Percentiles rank a stretch among this genome's conserved stretches.
phyloP scores from a whole-genome alignment of 768 basidiomycete species.

The Nidula microcarpa region DNA sequence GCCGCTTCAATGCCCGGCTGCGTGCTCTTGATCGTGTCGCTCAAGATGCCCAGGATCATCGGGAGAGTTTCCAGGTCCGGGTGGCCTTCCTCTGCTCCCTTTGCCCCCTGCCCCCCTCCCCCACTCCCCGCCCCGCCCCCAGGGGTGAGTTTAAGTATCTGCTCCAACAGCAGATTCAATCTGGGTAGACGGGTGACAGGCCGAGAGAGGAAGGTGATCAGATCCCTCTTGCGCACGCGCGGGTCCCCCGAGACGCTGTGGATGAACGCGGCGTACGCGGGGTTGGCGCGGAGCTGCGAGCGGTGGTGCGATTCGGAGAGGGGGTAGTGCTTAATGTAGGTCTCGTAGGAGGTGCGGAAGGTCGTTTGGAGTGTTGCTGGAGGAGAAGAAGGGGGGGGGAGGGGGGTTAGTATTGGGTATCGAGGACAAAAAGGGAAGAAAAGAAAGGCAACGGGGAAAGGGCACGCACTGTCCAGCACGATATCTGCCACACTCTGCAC shows the following conservation, averaged over 20 bases:
- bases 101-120: no score
- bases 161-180: slow-evolving; percentile 69
- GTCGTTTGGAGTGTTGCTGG: slow-evolving; percentile 38
- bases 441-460: no score
- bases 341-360: slow-evolving; percentile 69
- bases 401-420: neutral
- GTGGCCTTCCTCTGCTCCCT: slow-evolving; percentile 63
- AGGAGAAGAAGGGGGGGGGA: no score
- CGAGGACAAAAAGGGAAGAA: slow-evolving; percentile 1
- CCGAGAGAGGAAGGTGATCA: slow-evolving; percentile 79
- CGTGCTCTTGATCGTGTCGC: slow-evolving; percentile 75
- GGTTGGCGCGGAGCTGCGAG: slow-evolving; percentile 68
- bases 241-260: slow-evolving; percentile 60
- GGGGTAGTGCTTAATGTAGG: slow-evolving; percentile 87
- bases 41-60: slow-evolving; percentile 63
- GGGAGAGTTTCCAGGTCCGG: slow-evolving; percentile 78
- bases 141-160: slow-evolving; percentile 63
- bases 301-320: slow-evolving; percentile 81
- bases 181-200: slow-evolving; percentile 89
- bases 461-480: slow-evolving; percentile 66
- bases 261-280: slow-evolving; percentile 63
- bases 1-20: slow-evolving; percentile 92
- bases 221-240: slow-evolving; percentile 68
- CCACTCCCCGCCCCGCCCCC: no score
- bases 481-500: slow-evolving; percentile 83